Conservation (phyloP, 2,329 filamentous ascomycete genomes). For the Fusarium sp. region DNA sequence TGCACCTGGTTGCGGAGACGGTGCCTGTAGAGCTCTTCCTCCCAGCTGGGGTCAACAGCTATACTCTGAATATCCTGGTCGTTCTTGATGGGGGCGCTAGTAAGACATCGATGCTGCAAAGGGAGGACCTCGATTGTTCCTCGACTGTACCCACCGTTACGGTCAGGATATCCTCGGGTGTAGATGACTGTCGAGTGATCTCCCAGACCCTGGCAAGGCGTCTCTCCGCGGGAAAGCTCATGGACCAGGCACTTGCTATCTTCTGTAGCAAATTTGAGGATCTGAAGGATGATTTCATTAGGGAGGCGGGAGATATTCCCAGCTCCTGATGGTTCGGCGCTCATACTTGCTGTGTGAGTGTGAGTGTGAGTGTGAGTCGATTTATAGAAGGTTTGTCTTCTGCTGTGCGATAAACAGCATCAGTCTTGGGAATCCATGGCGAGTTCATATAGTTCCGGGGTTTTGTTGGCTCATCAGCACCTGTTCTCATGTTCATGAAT, state of each 20-base stretch:
- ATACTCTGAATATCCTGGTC: neutral
- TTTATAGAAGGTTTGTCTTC: too few species aligned
- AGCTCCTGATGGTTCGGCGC: neutral
- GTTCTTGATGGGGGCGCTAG: slow-evolving; percentile 8
- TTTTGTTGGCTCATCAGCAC: too few species aligned
- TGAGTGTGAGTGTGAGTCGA: neutral
- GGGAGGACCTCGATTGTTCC: slow-evolving; percentile 14
- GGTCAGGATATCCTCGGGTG: slow-evolving; percentile 12
- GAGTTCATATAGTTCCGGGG: neutral
- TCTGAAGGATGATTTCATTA: slow-evolving; percentile 14
- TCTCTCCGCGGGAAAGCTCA: slow-evolving; percentile 1
- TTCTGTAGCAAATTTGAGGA: slow-evolving; percentile 7
- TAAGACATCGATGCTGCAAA: slow-evolving; percentile 21
- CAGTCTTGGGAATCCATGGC: too few species aligned
- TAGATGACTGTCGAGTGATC: slow-evolving; percentile 22
- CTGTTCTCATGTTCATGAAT: neutral
- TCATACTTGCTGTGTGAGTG: neutral
- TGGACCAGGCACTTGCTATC: slow-evolving; percentile 11
- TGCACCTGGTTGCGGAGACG: slow-evolving; percentile 11
- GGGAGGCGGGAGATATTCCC: slow-evolving; percentile 2
- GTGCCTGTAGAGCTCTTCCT: neutral
- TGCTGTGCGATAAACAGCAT: too few species aligned
- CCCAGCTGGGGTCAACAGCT: slow-evolving; percentile 5
- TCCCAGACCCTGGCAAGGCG: slow-evolving; percentile 4
- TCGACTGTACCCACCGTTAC: neutral